A percentile compares a stretch with the other conserved stretches of the same genome.
Conservation (phyloP, 23 red algal genomes). For the Pyropia haitanensis region DNA sequence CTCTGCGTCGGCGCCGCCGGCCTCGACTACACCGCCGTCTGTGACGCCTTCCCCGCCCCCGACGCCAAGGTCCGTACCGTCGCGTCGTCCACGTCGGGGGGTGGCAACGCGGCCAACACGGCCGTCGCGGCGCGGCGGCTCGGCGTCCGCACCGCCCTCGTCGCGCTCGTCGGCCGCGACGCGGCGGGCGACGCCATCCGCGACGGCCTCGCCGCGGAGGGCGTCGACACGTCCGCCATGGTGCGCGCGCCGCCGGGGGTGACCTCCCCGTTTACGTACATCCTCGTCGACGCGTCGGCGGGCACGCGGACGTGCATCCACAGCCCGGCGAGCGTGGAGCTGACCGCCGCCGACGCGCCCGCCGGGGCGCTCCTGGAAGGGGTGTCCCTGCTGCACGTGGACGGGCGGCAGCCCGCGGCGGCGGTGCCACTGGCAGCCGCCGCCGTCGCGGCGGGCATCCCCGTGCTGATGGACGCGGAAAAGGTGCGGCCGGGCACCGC, state of each 20-base stretch:
- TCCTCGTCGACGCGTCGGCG: slow-evolving; percentile 57
- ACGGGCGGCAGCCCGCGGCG: slow-evolving; percentile 69
- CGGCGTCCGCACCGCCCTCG: slow-evolving; percentile 32
- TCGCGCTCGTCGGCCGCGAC: slow-evolving; percentile 72
- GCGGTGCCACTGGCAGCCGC: slow-evolving; percentile 60
- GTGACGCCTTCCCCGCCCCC: slow-evolving; percentile 39
- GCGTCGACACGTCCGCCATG: slow-evolving; percentile 60
- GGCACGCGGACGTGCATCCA: slow-evolving; percentile 88
- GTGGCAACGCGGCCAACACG: slow-evolving; percentile 88
- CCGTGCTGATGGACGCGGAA: slow-evolving; percentile 88
- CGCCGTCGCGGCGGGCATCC: slow-evolving; percentile 49
- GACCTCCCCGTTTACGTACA: slow-evolving; percentile 76
- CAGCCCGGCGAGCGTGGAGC: slow-evolving; percentile 52
- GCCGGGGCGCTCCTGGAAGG: slow-evolving; percentile 21
- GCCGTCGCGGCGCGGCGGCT: slow-evolving; percentile 54
- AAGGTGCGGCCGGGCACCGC: slow-evolving; percentile 48
- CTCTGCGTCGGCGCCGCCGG: slow-evolving; percentile 67
- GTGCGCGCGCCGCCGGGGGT: not conserved
- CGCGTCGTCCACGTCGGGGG: slow-evolving; percentile 33
- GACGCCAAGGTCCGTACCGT: slow-evolving; percentile 79
- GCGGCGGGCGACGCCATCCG: slow-evolving; percentile 24
- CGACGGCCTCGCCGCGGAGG: slow-evolving; percentile 60
- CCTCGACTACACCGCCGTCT: slow-evolving; percentile 59
- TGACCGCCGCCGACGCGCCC: not conserved
- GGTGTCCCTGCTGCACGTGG: slow-evolving; percentile 48